Evolutionary conservation across 176 grass and related monocot species (phyloP), one percentile per base, ranked within the genome.

Genomic region (Hordeum marinum): DNA sequence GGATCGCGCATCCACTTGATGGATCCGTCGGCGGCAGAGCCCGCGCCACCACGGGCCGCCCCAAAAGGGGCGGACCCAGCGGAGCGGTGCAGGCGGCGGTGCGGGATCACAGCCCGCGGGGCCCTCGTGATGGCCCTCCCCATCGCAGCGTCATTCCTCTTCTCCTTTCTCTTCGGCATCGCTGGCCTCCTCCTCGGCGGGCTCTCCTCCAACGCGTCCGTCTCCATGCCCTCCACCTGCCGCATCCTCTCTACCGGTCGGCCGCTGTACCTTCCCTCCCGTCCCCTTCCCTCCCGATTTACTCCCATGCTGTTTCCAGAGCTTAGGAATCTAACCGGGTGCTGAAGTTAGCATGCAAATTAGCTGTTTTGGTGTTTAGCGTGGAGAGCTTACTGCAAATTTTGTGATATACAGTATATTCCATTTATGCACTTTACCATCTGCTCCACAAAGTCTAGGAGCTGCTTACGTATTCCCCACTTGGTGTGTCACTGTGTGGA

Each of bases 191-290:
- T 80, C 36, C 90, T 98, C 39, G 93, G 89, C 20, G 75, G 85
- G 15, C 74, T 98, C 62, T 95, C 93, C 0, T 89, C 91, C 37
- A 89, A 87, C 9, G 70, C 91, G 8, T 85, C 91, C 14, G 87
- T 94, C 81, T 98, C 91, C 48, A 63, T 95, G 54, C 87, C 93
- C 23, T 95, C 96, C 60, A 95, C 93, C 74, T 98, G 96, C 85
- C 92, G 90, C 77, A 84, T 98, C 88, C 82, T 98, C 43, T 95
- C 96, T 52, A 94, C 83, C 32, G 88, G 96, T 98, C 63, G 84
- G 89, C 80, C 8, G 18, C 73, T 39, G 8, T 57, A 80, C 37
- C 12, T 72, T 15, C 43, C 40, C 12, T 18, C 80, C 78, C 39
- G 59, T 15, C 43, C 40, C 37, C 12, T 72, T 15, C 43, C 40